Base-by-base conservation (phyloP, 106 monocot species). In the Platanthera zijinensis region DNA sequence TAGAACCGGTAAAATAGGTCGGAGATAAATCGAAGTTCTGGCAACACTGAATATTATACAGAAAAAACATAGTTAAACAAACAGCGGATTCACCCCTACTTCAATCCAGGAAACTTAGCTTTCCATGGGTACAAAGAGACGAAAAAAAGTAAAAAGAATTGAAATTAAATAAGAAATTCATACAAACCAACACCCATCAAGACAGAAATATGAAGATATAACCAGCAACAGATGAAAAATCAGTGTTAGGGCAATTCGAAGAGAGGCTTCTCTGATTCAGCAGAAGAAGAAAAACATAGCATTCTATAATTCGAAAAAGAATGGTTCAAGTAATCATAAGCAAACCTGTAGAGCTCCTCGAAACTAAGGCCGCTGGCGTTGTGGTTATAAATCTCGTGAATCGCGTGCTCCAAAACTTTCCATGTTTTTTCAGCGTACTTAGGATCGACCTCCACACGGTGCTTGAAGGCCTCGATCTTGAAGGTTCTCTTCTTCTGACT, bases 351-450 rank as follows among this genome's bases (percentile, higher is more conserved):
- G 56, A 96, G 90, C 83, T 96, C 95, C 84, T 96, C 95, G 71
- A 96, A 96, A 87, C 86, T 87, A 67, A 96, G 87, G 67, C 95
- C 92, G 59, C 90, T 92, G 59, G 95, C 92, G 92, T 96, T 96
- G 88, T 96, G 92, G 82, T 96, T 92, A 79, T 96, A 96, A 70
- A 96, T 96, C 95, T 96, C 95, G 67, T 92, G 86, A 51, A 96
- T 90, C 53, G 95, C 95, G 76, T 96, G 92, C 69, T 92, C 95
- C 9, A 96, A 84, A 32, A 96, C 69, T 75, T 85, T 90, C 95
- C 95, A 96, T 5, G 95, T 89, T 87, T 81, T 89, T 76, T 96
- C 95, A 11, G 92, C 85, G 75, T 96, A 96, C 80, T 92, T 96
- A 56, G 92, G 95, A 71, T 96, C 95, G 62, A 85, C 69, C 82